A percentile compares a stretch with the other conserved stretches of the same genome.
These are phyloP conservation scores for Magnaporthiopsis rhizophila DNA, from an alignment of 2,329 filamentous ascomycete species.

Conservation along the genomic window DNA sequence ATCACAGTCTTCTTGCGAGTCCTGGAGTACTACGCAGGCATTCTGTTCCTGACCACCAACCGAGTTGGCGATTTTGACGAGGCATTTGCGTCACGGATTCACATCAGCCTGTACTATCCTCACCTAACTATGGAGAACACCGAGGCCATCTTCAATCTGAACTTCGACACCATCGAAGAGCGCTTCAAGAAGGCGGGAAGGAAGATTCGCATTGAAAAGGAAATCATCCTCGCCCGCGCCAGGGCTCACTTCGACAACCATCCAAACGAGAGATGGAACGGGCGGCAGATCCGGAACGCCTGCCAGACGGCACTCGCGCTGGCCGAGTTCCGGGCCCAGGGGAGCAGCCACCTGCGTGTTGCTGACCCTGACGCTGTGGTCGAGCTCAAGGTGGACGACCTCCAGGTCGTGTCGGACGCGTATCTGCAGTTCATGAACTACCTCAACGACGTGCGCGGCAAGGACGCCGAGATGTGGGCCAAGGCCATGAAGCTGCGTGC, in stretches of 20 bases:
- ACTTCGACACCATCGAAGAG: slow-evolving; percentile 1
- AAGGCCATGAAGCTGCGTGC: slow-evolving; percentile 4
- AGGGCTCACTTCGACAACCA: slow-evolving; percentile 12
- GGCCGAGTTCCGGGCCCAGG: slow-evolving; percentile 14
- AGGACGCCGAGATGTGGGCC: slow-evolving; percentile 14
- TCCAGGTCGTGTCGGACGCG: slow-evolving; percentile 14
- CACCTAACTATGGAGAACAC: slow-evolving; percentile 12
- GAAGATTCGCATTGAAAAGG: slow-evolving; percentile 14
- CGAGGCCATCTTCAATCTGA: slow-evolving; percentile 13
- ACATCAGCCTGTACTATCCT: slow-evolving; percentile 27
- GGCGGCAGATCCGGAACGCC: slow-evolving; percentile 25
- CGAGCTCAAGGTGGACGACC: slow-evolving; percentile 11
- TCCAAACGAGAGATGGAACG: slow-evolving; percentile 21
- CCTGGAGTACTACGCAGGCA: slow-evolving; percentile 28
- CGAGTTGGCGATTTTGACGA: slow-evolving; percentile 32
- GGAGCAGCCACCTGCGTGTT: neutral
- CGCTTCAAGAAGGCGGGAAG: slow-evolving; percentile 4
- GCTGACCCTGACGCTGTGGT: slow-evolving; percentile 11
- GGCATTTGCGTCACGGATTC: slow-evolving; percentile 30
- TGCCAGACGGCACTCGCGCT: slow-evolving; percentile 23
- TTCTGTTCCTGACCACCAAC: slow-evolving; percentile 33
- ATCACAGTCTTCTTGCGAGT: slow-evolving; percentile 24
- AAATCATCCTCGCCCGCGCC: slow-evolving; percentile 16
- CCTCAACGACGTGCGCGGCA: slow-evolving; percentile 11
- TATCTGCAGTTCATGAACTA: slow-evolving; percentile 17